phyloP scores from a whole-genome alignment of 495 filamentous ascomycete species.

The Aspergillus nidulans region DNA sequence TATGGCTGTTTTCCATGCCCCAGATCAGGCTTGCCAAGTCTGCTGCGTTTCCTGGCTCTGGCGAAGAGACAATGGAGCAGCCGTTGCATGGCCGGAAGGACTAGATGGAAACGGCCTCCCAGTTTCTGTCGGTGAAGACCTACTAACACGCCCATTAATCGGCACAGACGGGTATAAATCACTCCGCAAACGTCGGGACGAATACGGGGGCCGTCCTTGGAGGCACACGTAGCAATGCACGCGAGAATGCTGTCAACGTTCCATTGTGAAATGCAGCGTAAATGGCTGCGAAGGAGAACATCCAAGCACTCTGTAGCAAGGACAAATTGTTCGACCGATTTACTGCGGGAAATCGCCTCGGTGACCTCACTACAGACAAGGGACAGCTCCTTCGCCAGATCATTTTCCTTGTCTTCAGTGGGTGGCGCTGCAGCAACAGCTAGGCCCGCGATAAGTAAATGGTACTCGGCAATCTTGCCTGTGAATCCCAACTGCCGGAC shows the following conservation, averaged over 20 bases:
- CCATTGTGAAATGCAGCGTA: conserved; percentile 58
- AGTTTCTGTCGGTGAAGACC: conserved; percentile 61
- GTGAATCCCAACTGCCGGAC: conserved; percentile 31
- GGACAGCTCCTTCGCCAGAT: conserved; percentile 33
- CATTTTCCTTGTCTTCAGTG: conserved; percentile 39
- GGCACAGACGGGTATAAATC: conserved; percentile 59
- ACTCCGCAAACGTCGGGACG: conserved; percentile 39
- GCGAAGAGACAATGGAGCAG: conserved; percentile 62
- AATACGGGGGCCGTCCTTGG: conserved; percentile 35
- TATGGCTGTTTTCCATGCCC: conserved; percentile 28
- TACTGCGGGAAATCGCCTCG: conserved; percentile 30
- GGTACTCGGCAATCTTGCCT: conserved; percentile 28
- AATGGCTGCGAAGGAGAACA: conserved; percentile 53
- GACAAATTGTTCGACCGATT: conserved; percentile 49
- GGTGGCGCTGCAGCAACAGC: conserved; percentile 30
- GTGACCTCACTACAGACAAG: conserved; percentile 30
- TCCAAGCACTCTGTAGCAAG: conserved; percentile 51
- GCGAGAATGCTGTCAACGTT: conserved; percentile 64
- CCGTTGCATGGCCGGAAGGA: conserved; percentile 57
- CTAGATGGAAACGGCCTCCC: conserved; percentile 65
- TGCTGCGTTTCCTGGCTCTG: conserved; percentile 42
- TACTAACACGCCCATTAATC: conserved; percentile 51
- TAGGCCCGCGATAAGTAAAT: conserved; percentile 36
- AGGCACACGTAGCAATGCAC: conserved; percentile 51
- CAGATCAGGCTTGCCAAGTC: conserved; percentile 31